Evolutionary conservation across 2,329 filamentous ascomycete genomes (phyloP).

Genomic region (Drechmeria coniospora): DNA sequence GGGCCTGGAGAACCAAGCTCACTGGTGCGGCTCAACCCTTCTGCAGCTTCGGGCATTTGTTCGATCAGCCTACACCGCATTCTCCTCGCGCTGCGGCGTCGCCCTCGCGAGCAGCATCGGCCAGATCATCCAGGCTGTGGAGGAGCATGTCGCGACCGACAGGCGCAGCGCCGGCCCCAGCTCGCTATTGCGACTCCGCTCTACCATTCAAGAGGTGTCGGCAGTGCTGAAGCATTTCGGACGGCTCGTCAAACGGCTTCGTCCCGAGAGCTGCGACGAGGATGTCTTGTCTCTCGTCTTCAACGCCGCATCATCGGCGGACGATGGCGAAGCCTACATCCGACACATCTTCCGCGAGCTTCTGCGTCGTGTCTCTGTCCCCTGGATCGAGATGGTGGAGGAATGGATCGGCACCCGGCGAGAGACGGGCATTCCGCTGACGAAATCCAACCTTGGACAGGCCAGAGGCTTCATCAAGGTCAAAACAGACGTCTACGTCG

Average conservation of each 20-base stretch:
- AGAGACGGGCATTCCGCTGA: constrained; percentile 38
- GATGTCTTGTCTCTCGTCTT: constrained; percentile 47
- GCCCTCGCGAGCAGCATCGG: constrained; percentile 36
- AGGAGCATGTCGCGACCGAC: constrained; percentile 30
- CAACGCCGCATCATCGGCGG: constrained; percentile 43
- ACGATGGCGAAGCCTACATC: constrained; percentile 47
- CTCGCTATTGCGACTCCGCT: constrained; percentile 39
- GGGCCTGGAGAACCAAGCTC: constrained; percentile 29
- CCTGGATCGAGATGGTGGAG: constrained; percentile 52
- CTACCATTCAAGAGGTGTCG: constrained; percentile 28
- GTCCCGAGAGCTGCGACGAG: constrained; percentile 35
- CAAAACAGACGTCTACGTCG: constrained; percentile 35
- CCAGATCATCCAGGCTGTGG: constrained; percentile 31
- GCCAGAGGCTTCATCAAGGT: constrained; percentile 46
- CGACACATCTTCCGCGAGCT: constrained; percentile 52
- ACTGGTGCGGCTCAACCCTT: constrained; percentile 31
- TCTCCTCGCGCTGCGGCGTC: constrained; percentile 29
- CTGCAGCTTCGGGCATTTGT: constrained; percentile 31
- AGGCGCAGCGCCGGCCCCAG: constrained; percentile 22
- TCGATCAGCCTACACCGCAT: constrained; percentile 26
- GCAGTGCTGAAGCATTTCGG: constrained; percentile 36
- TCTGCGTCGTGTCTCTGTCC: constrained; percentile 43
- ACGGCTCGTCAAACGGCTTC: constrained; percentile 31
- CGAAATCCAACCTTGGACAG: constrained; percentile 26
- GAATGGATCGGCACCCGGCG: constrained; percentile 59